Base-by-base conservation (phyloP, 2,329 filamentous ascomycete species). In the Amphichorda felina region DNA sequence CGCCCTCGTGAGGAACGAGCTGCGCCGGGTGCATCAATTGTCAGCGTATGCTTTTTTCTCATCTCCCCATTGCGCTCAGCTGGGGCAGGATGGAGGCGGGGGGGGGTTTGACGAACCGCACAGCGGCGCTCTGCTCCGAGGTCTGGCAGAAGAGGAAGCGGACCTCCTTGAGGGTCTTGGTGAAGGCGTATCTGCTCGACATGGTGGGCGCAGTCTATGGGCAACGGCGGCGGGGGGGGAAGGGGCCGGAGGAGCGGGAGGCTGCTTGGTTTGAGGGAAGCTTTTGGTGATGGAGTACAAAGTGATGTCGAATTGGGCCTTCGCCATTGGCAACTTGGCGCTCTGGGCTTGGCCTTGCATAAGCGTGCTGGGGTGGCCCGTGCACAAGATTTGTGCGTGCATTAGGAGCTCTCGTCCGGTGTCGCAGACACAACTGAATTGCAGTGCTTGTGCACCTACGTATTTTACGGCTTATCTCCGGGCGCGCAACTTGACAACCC, bases 131-230 rank as follows among this genome's bases (percentile, higher is more conserved):
- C 57, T 86, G 79, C 57, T 94, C 82, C 46, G 82, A 84, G 36
- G 85, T 88, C 66, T 96, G 89, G 70, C 91, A 96, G 68, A 96
- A 89, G 51, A 94, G 73, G 67, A 98, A 98, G 57, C 91, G 83
- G 58, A 98, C 73, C 72, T 98, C 91, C 72, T 87, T 94, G 59
- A 98, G 72, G 46, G 77, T 68, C 61, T 86, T 82, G 48, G 77
- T 74, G 66, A 98, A 98, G 50, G 79, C 85, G 68, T 94, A 95
- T 72, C 91, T 94, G 64, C 73, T 70, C 49, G 87, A 85, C 91
- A 96, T 96, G 45, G 48, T 69, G 55, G 26, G 10, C 16, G 21
- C n/a, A n/a, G 15, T 13, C 18, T 33, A 19, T 18, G 28, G n/a
- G 28, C 7, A 8, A n/a, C n/a, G n/a, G n/a, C n/a, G n/a, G n/a